Evolutionary conservation across 2,329 filamentous ascomycete genomes (phyloP), one percentile per base, ranked within the genome.

Genomic region (Cladosporium sp.): DNA sequence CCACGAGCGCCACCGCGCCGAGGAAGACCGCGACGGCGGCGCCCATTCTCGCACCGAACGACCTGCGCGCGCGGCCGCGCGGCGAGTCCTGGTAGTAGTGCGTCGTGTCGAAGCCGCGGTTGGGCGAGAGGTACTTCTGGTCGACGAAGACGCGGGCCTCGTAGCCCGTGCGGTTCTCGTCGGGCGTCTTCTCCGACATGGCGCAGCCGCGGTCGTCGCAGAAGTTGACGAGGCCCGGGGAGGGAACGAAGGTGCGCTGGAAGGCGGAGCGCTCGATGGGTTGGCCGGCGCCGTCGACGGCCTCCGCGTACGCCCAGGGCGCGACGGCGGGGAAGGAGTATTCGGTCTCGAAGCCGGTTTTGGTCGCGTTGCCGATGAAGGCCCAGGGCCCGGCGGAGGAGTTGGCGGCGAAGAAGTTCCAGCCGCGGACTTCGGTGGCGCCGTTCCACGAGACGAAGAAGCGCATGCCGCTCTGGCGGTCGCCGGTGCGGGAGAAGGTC

Each of bases 381-480:
- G 62, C 58, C 43, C 65, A 72, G 1, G 68, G 68, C 11, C 70
- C 70, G 13, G 61, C 58, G 0, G 65, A 59, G 14, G 65, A 67
- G 2, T 67, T 61, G 2, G 66, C 60, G 3, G 70, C 71, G 60
- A 74, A 78, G 59, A 81, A 79, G 22, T 72, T 69, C 81, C 80
- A 78, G 4, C 61, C 65, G 16, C 55, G 55, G n/a, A 77, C 67
- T 45, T 77, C 74, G 1, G 75, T 77, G 0, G 74, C 74, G 10
- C 75, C 75, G 56, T 77, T 77, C 75, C 75, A 77, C 4, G 75
- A 80, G 2, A 80, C 77, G 62, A 77, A 83, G n/a, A 74, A 64
- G 8, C 69, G 66, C 55, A 64, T 70, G 62, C 66, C 18, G 57
- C 57, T 56, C 14, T 51, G 44, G 1, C 61, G 59, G 6, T 62